Evolutionary conservation across 106 monocot species (phyloP), one percentile per base, ranked within the genome.

Genomic region (Apostasia ramifera): DNA sequence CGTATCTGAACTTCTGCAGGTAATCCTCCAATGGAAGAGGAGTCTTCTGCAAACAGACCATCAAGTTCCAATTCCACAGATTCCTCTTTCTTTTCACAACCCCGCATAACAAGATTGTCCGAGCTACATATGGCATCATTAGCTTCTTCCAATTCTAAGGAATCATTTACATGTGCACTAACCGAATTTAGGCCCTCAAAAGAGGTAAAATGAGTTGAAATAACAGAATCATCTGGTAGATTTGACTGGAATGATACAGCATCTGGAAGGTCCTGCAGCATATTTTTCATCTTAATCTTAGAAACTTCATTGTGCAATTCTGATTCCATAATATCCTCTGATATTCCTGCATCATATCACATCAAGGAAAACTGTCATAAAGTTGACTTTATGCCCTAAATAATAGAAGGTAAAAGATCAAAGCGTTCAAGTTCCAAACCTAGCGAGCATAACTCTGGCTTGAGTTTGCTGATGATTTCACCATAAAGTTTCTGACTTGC

Each of bases 1-100:
- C 72, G 66, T 46, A 78, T 90, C 68, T 74, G 45, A 10, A 62
- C 44, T 67, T 81, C 81, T 54, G 83, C 38, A 56, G 82, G 55
- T 54, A 76, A 63, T 71, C 60, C 52, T 71, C 6, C 82, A 55
- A 46, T 40, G 5, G 79, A 69, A 71, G 78, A 78, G 71, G 76
- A 55, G 58, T 88, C 87, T 70, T 98, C 98, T 66, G 68, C 75
- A 81, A 93, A 98, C 44, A 93, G 70, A 80, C 82, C 76, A 80
- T 81, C 87, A 74, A 98, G 84, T 71, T 92, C 90, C 53, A 93
- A 53, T 67, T 79, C 88, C 47, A 76, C 87, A 47, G 56, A 38
- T 40, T 83, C 87, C 42, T 84, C 81, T 10, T 79, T 73, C 68
- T 79, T 72, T 57, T 70, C 77, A 58, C 62, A 70, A 65, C 45